Evolutionary conservation across 768 basidiomycete genomes (phyloP).

Genomic region (Neoboletus brunneissimus): DNA sequence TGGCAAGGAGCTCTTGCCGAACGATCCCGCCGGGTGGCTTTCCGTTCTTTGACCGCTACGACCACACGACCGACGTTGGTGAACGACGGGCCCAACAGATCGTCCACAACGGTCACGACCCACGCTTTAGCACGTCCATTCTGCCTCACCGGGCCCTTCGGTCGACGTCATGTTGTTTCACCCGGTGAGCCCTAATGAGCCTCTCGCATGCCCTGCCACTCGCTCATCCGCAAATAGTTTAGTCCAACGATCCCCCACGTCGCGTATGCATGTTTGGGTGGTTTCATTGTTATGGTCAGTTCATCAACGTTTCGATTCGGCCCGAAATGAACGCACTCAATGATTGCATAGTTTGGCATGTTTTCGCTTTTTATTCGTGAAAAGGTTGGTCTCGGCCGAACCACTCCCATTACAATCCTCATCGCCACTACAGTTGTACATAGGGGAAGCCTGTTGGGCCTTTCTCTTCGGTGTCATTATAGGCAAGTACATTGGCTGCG

Average conservation of each 20-base stretch:
- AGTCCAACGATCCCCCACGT: constrained; percentile 70
- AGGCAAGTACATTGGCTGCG: constrained; percentile 42
- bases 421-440: constrained; percentile 57
- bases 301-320: neutral
- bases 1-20: constrained; percentile 7
- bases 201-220: neutral
- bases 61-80: constrained; percentile 3
- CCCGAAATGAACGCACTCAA: neutral
- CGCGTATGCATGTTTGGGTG: constrained; percentile 74
- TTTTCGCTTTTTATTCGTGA: constrained; percentile 90
- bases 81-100: neutral
- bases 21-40: neutral
- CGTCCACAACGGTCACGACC: constrained; percentile 5
- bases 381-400: constrained; percentile 45
- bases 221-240: constrained; percentile 13
- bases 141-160: neutral
- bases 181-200: constrained; percentile 38
- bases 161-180: constrained; percentile 45
- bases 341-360: constrained; percentile 75
- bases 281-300: constrained; percentile 74
- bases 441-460: constrained; percentile 96
- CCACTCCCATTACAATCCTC: neutral
- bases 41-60: neutral
- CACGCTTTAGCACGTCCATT: neutral
- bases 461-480: constrained; percentile 92